Conservation (phyloP, 495 filamentous ascomycete genomes). For the Annulohypoxylon maeteangense region DNA sequence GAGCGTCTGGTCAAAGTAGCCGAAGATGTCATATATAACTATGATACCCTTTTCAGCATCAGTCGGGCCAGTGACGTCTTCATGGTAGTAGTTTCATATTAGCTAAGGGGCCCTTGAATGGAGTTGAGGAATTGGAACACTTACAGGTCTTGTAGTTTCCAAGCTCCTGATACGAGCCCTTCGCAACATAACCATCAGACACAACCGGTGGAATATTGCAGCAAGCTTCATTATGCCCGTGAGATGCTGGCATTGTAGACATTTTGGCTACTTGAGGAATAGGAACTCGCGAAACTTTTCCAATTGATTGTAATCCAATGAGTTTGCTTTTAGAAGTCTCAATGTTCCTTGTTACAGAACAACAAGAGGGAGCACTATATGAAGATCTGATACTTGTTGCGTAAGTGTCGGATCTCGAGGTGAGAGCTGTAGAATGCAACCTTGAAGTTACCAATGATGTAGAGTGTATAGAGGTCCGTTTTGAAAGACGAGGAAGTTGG, state of each 20-base stretch:
- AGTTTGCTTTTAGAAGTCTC: neutral
- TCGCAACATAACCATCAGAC: neutral
- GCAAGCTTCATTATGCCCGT: constrained; percentile 3
- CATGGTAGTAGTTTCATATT: neutral
- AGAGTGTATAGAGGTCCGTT: neutral
- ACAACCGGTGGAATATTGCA: constrained; percentile 6
- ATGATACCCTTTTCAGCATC: constrained; percentile 11
- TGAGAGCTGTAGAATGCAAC: neutral
- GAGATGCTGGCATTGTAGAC: constrained; percentile 10
- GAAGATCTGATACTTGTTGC: neutral
- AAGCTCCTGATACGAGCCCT: neutral
- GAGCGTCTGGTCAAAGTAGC: constrained; percentile 5
- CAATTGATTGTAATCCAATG: neutral
- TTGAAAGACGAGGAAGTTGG: constrained; percentile 7
- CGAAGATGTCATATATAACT: constrained; percentile 8
- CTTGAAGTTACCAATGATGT: neutral
- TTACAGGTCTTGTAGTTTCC: neutral
- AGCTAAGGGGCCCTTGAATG: neutral
- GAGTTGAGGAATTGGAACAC: neutral
- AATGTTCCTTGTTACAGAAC: neutral
- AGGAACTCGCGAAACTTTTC: neutral
- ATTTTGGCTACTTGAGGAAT: neutral
- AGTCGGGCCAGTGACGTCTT: constrained; percentile 6
- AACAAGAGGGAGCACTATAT: neutral
- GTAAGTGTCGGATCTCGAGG: neutral